Percentiles rank a stretch among this genome's conserved stretches.
phyloP scores from a whole-genome alignment of 495 filamentous ascomycete genomes.

The Polyplosphaeria fusca region DNA sequence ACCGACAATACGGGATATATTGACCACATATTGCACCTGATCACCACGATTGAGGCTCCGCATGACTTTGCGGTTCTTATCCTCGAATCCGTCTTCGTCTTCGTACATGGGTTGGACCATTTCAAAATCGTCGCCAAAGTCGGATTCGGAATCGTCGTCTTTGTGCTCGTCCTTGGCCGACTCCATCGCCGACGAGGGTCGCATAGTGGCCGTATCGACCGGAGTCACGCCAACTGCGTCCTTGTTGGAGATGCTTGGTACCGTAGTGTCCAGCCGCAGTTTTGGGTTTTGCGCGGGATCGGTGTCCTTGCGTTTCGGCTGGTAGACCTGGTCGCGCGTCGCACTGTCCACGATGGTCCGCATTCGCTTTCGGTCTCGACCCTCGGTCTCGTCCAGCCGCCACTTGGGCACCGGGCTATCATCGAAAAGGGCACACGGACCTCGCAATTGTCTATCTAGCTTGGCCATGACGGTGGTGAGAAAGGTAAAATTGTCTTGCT shows the following conservation, averaged over 20 bases:
- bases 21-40: slow-evolving; percentile 89
- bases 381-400: slow-evolving; percentile 93
- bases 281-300: slow-evolving; percentile 22
- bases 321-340: slow-evolving; percentile 68
- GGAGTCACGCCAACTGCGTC: slow-evolving; percentile 45
- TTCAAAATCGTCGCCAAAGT: slow-evolving; percentile 76
- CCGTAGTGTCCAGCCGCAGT: slow-evolving; percentile 47
- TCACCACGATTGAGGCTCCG: slow-evolving; percentile 87
- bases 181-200: slow-evolving; percentile 6
- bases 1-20: slow-evolving; percentile 89
- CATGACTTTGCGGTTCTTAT: slow-evolving; percentile 97
- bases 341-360: slow-evolving; percentile 75
- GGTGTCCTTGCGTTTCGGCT: slow-evolving; percentile 71
- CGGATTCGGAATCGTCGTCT: slow-evolving; percentile 20
- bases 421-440: slow-evolving; percentile 76
- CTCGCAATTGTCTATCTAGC: slow-evolving; percentile 67
- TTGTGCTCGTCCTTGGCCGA: slow-evolving; percentile 3
- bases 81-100: slow-evolving; percentile 82
- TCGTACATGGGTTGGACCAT: slow-evolving; percentile 85
- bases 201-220: slow-evolving; percentile 5
- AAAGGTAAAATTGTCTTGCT: slow-evolving; percentile 80
- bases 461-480: slow-evolving; percentile 68
- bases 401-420: slow-evolving; percentile 65
- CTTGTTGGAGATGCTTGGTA: slow-evolving; percentile 29
- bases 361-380: slow-evolving; percentile 89